These are phyloP conservation scores for Exophiala lecanii-corni DNA, from an alignment of 2,329 filamentous ascomycete species.

Conservation along the genomic window DNA sequence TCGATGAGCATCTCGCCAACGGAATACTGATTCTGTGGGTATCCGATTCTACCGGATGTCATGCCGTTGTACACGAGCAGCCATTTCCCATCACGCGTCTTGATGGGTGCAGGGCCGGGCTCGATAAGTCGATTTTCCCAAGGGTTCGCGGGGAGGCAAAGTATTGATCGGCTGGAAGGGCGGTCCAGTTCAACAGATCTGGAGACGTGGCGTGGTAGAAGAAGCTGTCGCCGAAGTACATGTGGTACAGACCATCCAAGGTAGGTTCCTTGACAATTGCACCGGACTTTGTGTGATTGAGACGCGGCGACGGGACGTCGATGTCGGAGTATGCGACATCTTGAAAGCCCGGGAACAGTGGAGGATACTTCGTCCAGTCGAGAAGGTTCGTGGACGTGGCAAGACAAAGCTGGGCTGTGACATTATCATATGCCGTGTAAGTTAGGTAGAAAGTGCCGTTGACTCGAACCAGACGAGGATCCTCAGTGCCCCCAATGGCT, in stretches of 20 bases:
- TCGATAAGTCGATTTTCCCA: constrained; percentile 12
- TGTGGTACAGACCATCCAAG: constrained; percentile 31
- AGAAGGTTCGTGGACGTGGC: constrained; percentile 33
- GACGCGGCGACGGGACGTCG: constrained; percentile 4
- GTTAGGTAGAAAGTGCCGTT: constrained; percentile 34
- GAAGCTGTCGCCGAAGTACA: constrained; percentile 32
- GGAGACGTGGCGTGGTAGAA: constrained; percentile 28
- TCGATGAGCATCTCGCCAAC: constrained; percentile 33
- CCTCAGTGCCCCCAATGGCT: constrained; percentile 30
- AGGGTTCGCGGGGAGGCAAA: constrained; percentile 7
- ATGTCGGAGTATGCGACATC: constrained; percentile 10
- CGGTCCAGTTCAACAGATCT: constrained; percentile 30
- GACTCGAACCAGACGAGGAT: constrained; percentile 31
- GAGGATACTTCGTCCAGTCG: constrained; percentile 29
- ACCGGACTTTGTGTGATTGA: constrained; percentile 12
- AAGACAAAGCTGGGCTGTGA: constrained; percentile 29
- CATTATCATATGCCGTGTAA: constrained; percentile 31
- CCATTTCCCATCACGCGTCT: constrained; percentile 11
- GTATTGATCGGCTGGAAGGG: constrained; percentile 6
- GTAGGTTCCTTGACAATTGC: constrained; percentile 27
- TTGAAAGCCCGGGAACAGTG: constrained; percentile 3
- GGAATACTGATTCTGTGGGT: constrained; percentile 28
- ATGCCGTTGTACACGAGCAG: constrained; percentile 10
- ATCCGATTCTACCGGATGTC: constrained; percentile 26
- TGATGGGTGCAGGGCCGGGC: constrained; percentile 10